Percentiles rank a stretch among this genome's conserved stretches.
Evolutionary conservation across 2,329 filamentous ascomycete species (phyloP).

Genomic region (Xylariales sp.): DNA sequence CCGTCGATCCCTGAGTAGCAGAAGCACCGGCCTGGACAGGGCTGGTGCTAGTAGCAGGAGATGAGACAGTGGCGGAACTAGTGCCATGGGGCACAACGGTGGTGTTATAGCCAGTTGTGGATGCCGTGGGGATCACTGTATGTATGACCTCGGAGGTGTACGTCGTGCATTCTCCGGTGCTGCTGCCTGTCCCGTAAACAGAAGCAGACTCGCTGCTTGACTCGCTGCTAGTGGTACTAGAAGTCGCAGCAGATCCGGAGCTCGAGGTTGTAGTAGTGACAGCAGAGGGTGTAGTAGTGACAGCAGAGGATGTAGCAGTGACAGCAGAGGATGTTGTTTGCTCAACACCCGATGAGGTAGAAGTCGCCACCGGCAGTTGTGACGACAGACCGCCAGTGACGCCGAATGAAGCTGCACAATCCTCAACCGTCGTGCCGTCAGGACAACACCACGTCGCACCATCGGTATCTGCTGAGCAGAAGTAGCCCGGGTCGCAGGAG

Average conservation of each 20-base stretch:
- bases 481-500: slow-evolving; percentile 57
- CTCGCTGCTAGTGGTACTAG: slow-evolving; percentile 2
- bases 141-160: slow-evolving; percentile 9
- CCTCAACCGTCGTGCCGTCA: slow-evolving; percentile 44
- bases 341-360: slow-evolving; percentile 27
- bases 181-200: background rate
- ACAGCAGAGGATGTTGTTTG: slow-evolving; percentile 23
- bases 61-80: background rate
- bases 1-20: background rate
- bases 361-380: slow-evolving; percentile 32
- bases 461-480: slow-evolving; percentile 51
- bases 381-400: slow-evolving; percentile 45
- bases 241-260: slow-evolving; percentile 6
- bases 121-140: slow-evolving; percentile 9
- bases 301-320: slow-evolving; percentile 11
- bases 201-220: no score
- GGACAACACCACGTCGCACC: slow-evolving; percentile 58
- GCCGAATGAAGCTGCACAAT: slow-evolving; percentile 48
- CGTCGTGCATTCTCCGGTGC: slow-evolving; percentile 8
- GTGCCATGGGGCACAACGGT: background rate
- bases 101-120: slow-evolving; percentile 3
- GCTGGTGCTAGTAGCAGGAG: background rate
- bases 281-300: slow-evolving; percentile 11
- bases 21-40: slow-evolving; percentile 7
- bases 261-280: slow-evolving; percentile 7